Conservation (phyloP, 2,329 filamentous ascomycete genomes). For the Ceratocystis huliohia region DNA sequence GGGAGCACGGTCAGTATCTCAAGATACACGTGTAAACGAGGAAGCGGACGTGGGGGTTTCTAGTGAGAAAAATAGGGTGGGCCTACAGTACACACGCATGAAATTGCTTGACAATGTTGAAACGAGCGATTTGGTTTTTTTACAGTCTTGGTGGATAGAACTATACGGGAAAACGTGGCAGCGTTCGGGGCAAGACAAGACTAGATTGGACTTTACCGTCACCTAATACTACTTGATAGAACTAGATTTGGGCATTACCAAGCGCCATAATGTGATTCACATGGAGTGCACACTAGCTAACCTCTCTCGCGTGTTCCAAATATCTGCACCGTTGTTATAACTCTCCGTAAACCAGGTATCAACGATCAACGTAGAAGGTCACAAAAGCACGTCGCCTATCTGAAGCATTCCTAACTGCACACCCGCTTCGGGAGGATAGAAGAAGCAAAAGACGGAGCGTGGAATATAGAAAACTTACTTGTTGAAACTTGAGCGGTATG, state of each 20-base stretch:
- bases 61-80: neutral
- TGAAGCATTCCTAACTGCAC: no score
- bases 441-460: neutral
- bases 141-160: neutral
- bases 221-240: no score
- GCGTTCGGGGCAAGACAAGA: neutral
- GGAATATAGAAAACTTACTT: neutral
- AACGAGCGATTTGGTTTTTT: neutral
- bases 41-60: neutral
- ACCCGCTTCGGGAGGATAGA: no score
- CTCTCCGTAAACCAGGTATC: no score
- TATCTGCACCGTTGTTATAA: no score
- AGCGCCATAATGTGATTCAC: no score
- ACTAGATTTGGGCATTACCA: no score
- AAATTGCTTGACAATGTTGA: neutral
- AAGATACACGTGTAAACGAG: constrained; percentile 11
- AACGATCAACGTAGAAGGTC: no score
- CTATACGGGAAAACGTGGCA: neutral
- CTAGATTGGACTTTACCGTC: no score
- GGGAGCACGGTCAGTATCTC: constrained; percentile 18
- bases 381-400: no score
- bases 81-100: constrained; percentile 1
- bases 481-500: neutral
- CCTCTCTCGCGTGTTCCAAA: no score
- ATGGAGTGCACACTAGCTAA: no score